Evolutionary conservation across 2,329 filamentous ascomycete genomes (phyloP).

Genomic region (Diaporthe ampelina): DNA sequence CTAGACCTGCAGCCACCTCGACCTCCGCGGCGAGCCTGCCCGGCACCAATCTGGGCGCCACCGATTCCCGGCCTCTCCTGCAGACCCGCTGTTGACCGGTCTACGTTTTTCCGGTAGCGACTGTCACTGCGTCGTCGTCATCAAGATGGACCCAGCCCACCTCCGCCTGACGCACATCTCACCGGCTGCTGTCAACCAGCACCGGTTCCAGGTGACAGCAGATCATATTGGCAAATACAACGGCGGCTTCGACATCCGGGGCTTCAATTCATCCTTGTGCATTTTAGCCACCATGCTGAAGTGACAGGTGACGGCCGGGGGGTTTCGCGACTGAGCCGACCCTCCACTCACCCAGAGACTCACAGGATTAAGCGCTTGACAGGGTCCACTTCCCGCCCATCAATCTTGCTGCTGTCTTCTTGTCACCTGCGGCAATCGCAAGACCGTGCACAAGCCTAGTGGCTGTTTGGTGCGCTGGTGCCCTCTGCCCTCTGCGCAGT

Average conservation of each 20-base stretch:
- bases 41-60: conserved; percentile 15
- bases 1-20: conserved; percentile 15
- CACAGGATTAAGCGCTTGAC: conserved; percentile 12
- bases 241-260: conserved; percentile 16
- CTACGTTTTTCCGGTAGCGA: conserved; percentile 3
- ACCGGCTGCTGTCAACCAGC: conserved; percentile 15
- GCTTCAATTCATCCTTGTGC: background rate
- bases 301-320: conserved; percentile 25
- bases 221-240: conserved; percentile 13
- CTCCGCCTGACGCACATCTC: conserved; percentile 9
- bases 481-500: background rate
- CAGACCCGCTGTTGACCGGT: conserved; percentile 14
- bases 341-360: background rate
- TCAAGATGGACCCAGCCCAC: background rate
- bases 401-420: conserved; percentile 33
- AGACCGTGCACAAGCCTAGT: conserved; percentile 23
- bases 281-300: conserved; percentile 3
- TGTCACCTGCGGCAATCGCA: conserved; percentile 20
- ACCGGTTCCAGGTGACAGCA: conserved; percentile 9
- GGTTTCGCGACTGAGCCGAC: conserved; percentile 1
- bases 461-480: conserved; percentile 10
- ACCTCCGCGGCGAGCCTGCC: conserved; percentile 5
- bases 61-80: conserved; percentile 13
- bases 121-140: conserved; percentile 19
- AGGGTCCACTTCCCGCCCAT: conserved; percentile 31